Conservation (phyloP, 257 asterid species). For the Anisodus tanguticus region DNA sequence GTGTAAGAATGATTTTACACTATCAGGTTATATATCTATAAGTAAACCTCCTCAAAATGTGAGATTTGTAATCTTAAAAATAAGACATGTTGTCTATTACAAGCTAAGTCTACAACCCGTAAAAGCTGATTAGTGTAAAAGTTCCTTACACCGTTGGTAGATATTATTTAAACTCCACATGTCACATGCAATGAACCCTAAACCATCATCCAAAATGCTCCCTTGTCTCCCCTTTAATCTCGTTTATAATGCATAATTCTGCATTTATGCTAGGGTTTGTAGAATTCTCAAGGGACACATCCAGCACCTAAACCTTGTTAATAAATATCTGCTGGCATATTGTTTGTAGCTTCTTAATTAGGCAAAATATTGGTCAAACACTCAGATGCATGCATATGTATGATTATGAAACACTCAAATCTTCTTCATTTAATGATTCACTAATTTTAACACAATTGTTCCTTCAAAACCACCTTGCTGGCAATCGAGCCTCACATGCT, state of each 20-base stretch:
- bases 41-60: not conserved
- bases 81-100: not conserved
- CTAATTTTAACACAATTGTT: constrained; percentile 20
- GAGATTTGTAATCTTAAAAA: not conserved
- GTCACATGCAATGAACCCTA: constrained; percentile 51
- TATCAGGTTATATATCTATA: not conserved
- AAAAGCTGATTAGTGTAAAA: not conserved
- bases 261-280: constrained; percentile 58
- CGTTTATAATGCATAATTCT: constrained; percentile 32
- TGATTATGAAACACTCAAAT: constrained; percentile 8
- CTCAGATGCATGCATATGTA: constrained; percentile 18
- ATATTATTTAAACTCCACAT: not conserved
- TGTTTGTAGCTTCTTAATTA: constrained; percentile 27
- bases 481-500: not conserved
- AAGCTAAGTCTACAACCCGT: no score
- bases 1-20: not conserved
- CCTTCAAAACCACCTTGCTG: constrained; percentile 25
- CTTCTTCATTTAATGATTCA: constrained; percentile 24
- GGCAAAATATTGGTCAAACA: constrained; percentile 4
- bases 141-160: not conserved
- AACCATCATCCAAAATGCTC: constrained; percentile 38
- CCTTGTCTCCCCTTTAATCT: constrained; percentile 49
- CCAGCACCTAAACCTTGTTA: constrained; percentile 24
- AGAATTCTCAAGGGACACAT: constrained; percentile 42
- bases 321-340: constrained; percentile 2